Percentiles rank a stretch among this genome's conserved stretches.
These are phyloP conservation scores for Sanguinoderma infundibulare DNA, from an alignment of 1,284 basidiomycete species.

Conservation along the genomic window DNA sequence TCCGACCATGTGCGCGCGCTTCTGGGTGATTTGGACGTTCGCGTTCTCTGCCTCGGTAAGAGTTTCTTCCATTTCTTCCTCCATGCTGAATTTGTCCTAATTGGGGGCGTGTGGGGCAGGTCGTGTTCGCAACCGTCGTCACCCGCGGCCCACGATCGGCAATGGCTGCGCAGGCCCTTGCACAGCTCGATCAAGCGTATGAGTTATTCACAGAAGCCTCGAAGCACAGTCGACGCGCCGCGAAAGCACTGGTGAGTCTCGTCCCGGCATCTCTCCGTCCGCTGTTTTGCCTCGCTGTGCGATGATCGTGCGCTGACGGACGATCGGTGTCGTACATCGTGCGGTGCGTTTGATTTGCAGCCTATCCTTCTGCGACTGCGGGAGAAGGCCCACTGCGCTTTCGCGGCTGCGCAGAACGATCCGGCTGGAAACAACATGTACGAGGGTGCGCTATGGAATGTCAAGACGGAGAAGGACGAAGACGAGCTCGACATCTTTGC, in stretches of 20 bases:
- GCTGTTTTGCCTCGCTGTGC: neutral
- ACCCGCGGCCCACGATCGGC: slow-evolving; percentile 35
- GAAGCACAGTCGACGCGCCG: slow-evolving; percentile 35
- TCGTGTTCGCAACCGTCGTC: slow-evolving; percentile 35
- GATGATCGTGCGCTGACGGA: slow-evolving; percentile 18
- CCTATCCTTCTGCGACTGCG: slow-evolving; percentile 31
- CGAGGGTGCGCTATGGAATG: slow-evolving; percentile 31
- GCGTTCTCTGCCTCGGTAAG: slow-evolving; percentile 45
- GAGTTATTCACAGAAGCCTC: slow-evolving; percentile 36
- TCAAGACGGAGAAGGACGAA: slow-evolving; percentile 47
- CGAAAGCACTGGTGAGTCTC: slow-evolving; percentile 36
- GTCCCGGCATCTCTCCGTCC: neutral
- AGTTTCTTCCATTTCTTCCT: slow-evolving; percentile 3
- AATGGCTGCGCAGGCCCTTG: slow-evolving; percentile 31
- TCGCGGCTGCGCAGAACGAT: slow-evolving; percentile 26
- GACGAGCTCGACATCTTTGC: slow-evolving; percentile 73
- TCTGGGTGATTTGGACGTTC: slow-evolving; percentile 44
- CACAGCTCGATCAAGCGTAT: slow-evolving; percentile 34
- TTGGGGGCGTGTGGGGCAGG: slow-evolving; percentile 12
- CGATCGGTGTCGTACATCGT: neutral
- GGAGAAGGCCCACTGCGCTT: slow-evolving; percentile 34
- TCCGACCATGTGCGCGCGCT: slow-evolving; percentile 36
- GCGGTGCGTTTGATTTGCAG: slow-evolving; percentile 15
- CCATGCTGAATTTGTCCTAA: neutral
- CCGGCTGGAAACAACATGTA: slow-evolving; percentile 12